Evolutionary conservation across 257 asterid genomes (phyloP), one percentile per base, ranked within the genome.

Genomic region (Solanum sitiens): DNA sequence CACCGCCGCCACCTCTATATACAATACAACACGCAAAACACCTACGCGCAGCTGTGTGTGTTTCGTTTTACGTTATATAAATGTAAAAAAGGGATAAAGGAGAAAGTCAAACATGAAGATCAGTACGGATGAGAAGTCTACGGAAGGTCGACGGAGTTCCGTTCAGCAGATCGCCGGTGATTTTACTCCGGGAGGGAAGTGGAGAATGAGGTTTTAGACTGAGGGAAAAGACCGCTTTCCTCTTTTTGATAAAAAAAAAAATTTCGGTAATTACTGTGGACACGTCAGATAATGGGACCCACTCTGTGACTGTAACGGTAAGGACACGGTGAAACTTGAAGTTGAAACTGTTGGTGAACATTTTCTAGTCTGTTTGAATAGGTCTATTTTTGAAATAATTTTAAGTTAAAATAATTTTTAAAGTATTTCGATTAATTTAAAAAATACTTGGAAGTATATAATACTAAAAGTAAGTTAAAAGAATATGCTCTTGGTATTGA

Each of bases 321-420:
- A 27, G 11, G 33, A 25, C 18, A 53, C 59, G 2, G 23, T 53
- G 10, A 53, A 53, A 53, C 63, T 53, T 53, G n/a, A 53, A 53
- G n/a, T 53, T 53, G 2, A 18, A 53, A 53, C 9, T 1, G 63
- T 53, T 16, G 63, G 63, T 18, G n/a, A 53, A 18, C n/a, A 53
- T 53, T 53, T 53, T 53, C 23, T 3, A 9, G 9, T 53, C 0
- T 0, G 3, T 15, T 50, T 53, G 63, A 0, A 53, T 53, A 7
- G n/a, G 6, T 11, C 1, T 53, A 53, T 18, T 53, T 18, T 53
- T 16, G 16, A 53, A 53, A 53, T 53, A 1, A 16, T 16, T 53
- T 53, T 7, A 53, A 50, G n/a, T 53, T 53, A 6, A 53, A 53
- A 53, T 53, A 18, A 8, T 53, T 53, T 50, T 53, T 53, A 3